Conservation (phyloP, 2,329 filamentous ascomycete genomes). For the Boeremia exigua region DNA sequence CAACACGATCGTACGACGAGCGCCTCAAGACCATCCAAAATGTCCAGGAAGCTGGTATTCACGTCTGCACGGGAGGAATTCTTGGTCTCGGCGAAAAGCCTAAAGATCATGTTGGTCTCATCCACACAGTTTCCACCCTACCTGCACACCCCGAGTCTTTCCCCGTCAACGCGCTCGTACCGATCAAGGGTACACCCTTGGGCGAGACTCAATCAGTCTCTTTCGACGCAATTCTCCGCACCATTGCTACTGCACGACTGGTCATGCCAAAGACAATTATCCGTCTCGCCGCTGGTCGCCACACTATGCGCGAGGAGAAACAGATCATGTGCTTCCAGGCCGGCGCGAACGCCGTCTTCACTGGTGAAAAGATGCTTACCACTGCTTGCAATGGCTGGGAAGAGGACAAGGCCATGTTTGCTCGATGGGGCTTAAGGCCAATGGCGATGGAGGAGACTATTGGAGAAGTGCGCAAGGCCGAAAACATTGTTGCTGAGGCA, state of each 20-base stretch:
- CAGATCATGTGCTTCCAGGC: constrained; percentile 90
- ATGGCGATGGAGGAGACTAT: constrained; percentile 62
- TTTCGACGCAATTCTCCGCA: constrained; percentile 80
- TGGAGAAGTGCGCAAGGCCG: constrained; percentile 36
- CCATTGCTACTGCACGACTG: constrained; percentile 81
- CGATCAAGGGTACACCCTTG: constrained; percentile 87
- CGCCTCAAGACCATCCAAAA: constrained; percentile 78
- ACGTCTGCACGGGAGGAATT: constrained; percentile 89
- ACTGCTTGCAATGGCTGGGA: constrained; percentile 92
- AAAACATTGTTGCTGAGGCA: constrained; percentile 19
- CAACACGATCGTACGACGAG: constrained; percentile 86
- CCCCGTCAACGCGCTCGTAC: constrained; percentile 88
- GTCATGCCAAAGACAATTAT: constrained; percentile 87
- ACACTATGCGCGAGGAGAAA: constrained; percentile 85
- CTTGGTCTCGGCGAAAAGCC: constrained; percentile 81
- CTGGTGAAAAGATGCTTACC: constrained; percentile 93
- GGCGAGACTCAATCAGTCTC: constrained; percentile 74
- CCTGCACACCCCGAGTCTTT: constrained; percentile 87
- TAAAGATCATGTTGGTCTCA: constrained; percentile 79
- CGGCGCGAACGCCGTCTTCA: constrained; percentile 93
- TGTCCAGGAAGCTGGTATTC: constrained; percentile 84
- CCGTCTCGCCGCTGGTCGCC: constrained; percentile 82
- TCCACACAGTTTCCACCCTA: constrained; percentile 82
- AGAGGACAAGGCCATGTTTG: constrained; percentile 84
- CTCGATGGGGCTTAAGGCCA: constrained; percentile 78